Evolutionary conservation across 805 yeast genomes (phyloP), one percentile per base, ranked within the genome.

Genomic region (Starmerella sirachaensis): DNA sequence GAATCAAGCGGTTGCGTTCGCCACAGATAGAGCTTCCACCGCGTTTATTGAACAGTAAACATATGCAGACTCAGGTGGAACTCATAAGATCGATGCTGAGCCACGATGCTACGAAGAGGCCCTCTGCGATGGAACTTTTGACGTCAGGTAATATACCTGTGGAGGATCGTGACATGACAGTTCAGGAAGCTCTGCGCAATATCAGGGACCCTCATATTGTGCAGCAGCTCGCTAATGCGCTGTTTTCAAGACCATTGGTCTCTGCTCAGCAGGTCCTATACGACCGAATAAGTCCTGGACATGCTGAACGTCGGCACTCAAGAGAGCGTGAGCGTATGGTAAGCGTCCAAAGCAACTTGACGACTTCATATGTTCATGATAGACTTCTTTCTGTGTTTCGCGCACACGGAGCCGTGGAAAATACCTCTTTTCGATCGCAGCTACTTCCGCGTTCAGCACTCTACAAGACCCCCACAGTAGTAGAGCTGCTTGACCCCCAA

Each of bases 201-300:
- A 60, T 91, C 41, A 79, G 94, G 0, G 75, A 91, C 0, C 82
- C 95, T 0, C 86, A 94, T 1, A 85, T 95, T 93, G 91, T 86
- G 47, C 82, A 76, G 46, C 93, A 85, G 56, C 94, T 91, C 0
- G 70, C 95, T 52, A 80, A 78, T 37, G 79, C 91, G 0, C 61
- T 91, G 24, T 91, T 91, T 57, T 68, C 80, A 12, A 93, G 83
- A 50, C 85, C 94, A 0, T 78, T 84, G 50, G 77, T 78, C 57
- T 66, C 81, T 42, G 94, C 94, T 0, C 76, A 78, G 47, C 95
- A 84, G 56, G 70, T 84, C 11, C 63, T 91, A 43, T 91, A 80
- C 57, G 97, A 86, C 41, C 49, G 62, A 2, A 25, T 28, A 20
- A 18, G 33, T 3, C 29, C 37, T 1, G n/a, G n/a, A n/a, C n/a